A percentile compares a stretch with the other conserved stretches of the same genome.
Conservation (phyloP, 768 basidiomycete species). For the Austroboletus eburneus region DNA sequence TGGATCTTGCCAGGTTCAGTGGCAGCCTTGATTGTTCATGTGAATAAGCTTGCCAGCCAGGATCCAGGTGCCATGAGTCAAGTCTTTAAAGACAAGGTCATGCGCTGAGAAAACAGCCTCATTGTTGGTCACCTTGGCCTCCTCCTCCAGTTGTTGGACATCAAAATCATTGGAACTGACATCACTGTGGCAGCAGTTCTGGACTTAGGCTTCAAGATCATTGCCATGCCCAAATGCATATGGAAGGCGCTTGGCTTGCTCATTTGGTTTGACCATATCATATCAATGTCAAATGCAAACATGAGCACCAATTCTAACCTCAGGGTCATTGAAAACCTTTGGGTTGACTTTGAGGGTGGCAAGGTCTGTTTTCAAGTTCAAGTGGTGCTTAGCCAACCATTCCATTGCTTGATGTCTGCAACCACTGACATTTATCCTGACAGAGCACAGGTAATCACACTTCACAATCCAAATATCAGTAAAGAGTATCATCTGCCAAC, state of each 20-base stretch:
- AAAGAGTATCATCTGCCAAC: not conserved
- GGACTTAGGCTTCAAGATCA: too few relatives aligned
- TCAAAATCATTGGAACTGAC: not conserved
- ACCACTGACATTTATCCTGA: not conserved
- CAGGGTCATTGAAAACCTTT: not conserved
- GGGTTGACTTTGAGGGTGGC: not conserved
- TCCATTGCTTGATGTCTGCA: too few relatives aligned
- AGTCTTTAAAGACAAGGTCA: not conserved
- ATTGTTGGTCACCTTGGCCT: not conserved
- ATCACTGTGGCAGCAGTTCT: not conserved
- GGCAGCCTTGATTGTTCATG: not conserved
- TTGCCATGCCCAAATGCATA: too few relatives aligned
- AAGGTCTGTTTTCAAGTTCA: not conserved
- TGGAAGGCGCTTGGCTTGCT: too few relatives aligned
- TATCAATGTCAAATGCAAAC: too few relatives aligned
- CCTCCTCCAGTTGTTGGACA: not conserved
- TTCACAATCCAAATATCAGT: not conserved
- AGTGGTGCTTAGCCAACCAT: not conserved
- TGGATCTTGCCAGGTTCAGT: not conserved
- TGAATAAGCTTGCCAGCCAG: not conserved
- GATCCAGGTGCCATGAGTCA: not conserved
- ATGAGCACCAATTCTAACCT: not conserved
- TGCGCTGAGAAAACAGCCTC: not conserved
- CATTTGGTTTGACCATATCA: too few relatives aligned
- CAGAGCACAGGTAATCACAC: not conserved